Evolutionary conservation across 345 rosid genomes (phyloP).

Genomic region (Hibiscus tridactylites): DNA sequence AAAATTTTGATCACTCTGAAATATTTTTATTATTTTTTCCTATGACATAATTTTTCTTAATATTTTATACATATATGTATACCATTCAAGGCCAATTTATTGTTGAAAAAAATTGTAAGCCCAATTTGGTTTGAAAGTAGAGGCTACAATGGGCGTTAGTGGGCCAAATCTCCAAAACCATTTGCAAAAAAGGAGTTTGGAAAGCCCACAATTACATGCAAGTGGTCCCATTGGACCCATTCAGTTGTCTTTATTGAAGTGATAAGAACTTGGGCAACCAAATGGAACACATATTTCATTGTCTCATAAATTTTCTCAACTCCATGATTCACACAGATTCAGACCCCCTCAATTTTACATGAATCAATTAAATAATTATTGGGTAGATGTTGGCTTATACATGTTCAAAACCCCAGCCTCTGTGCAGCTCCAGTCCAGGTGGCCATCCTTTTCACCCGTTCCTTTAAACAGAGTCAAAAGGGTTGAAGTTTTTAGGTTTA

Average conservation of each 20-base stretch:
- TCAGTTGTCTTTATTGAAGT: background rate
- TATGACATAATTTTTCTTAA: no score
- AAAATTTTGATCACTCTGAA: no score
- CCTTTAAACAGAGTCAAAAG: conserved; percentile 48
- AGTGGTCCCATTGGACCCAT: background rate
- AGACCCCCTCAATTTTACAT: background rate
- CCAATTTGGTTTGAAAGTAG: background rate
- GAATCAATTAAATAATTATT: no score
- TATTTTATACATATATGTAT: no score
- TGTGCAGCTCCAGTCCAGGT: conserved; percentile 35
- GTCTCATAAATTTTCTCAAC: background rate
- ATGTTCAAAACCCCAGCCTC: conserved; percentile 28
- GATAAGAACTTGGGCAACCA: background rate
- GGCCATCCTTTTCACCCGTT: background rate
- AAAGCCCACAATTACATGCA: background rate
- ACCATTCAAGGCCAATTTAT: no score
- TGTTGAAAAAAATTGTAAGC: background rate
- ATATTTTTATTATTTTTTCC: no score
- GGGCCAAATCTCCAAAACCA: background rate
- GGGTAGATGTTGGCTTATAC: conserved; percentile 13
- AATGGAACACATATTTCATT: background rate
- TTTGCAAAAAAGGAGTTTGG: background rate
- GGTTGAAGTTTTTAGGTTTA: conserved; percentile 54
- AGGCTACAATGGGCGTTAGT: background rate
- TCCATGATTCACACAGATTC: background rate